These are phyloP conservation scores for Vicia villosa DNA, from an alignment of 306 rosid species.

Conservation along the genomic window DNA sequence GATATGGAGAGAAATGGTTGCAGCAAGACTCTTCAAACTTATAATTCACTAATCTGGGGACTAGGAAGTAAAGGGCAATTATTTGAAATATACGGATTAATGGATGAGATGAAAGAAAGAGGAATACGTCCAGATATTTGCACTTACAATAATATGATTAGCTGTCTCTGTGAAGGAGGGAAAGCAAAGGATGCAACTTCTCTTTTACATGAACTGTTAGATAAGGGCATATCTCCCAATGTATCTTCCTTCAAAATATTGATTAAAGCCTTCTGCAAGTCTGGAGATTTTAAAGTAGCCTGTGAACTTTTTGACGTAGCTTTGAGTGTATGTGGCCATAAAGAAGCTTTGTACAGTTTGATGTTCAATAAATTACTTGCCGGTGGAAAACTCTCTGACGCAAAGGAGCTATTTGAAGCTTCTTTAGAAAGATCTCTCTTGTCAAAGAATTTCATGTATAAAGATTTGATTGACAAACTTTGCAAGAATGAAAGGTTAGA, in stretches of 20 bases:
- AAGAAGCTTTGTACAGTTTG: conserved; percentile 76
- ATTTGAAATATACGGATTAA: conserved; percentile 88
- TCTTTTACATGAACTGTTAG: conserved; percentile 86
- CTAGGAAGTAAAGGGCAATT: conserved; percentile 68
- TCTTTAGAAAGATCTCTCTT: conserved; percentile 63
- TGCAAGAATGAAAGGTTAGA: conserved; percentile 71
- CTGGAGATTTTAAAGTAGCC: conserved; percentile 61
- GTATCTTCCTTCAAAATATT: conserved; percentile 71
- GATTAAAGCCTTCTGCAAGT: conserved; percentile 74
- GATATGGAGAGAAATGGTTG: conserved; percentile 97
- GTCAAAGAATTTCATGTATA: conserved; percentile 67
- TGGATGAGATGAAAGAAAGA: conserved; percentile 93
- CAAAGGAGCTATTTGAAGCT: conserved; percentile 69
- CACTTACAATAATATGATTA: conserved; percentile 77
- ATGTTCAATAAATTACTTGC: conserved; percentile 79
- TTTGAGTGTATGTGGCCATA: conserved; percentile 66
- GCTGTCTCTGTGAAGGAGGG: conserved; percentile 77
- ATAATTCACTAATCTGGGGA: conserved; percentile 82
- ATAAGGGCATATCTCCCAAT: conserved; percentile 79
- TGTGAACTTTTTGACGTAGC: conserved; percentile 70
- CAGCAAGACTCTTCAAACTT: conserved; percentile 85
- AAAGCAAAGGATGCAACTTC: conserved; percentile 72
- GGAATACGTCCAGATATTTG: conserved; percentile 67
- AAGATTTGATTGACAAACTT: conserved; percentile 70
- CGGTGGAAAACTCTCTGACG: conserved; percentile 63